Evolutionary conservation across 2,329 filamentous ascomycete species (phyloP).

Genomic region (Aspergillus flavus): DNA sequence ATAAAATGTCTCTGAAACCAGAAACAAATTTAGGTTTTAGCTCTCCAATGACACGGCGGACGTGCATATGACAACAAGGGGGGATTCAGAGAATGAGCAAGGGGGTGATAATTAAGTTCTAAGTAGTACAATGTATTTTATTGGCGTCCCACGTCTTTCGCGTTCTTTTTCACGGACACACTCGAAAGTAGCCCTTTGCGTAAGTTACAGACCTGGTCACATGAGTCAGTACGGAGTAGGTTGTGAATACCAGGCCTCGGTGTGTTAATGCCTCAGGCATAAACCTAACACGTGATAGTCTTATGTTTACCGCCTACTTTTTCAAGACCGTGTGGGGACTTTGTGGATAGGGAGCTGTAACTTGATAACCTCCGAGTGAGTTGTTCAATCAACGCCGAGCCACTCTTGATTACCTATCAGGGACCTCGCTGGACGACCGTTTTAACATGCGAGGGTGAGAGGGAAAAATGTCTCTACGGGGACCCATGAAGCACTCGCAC

Average conservation of each 20-base stretch:
- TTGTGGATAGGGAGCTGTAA: background rate
- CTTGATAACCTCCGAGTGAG: background rate
- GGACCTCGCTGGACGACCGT: background rate
- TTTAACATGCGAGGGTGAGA: conserved; percentile 25
- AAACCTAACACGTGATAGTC: background rate
- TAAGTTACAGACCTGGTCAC: background rate
- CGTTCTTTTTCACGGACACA: background rate
- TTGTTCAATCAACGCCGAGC: background rate
- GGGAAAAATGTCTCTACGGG: conserved; percentile 41
- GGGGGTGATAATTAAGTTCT: background rate
- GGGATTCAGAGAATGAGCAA: background rate
- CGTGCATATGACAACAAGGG: background rate
- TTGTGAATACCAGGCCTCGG: no score
- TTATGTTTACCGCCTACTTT: background rate
- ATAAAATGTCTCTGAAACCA: background rate
- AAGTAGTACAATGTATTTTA: background rate
- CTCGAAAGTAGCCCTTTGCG: background rate
- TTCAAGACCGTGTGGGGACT: background rate
- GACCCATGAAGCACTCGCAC: conserved; percentile 43
- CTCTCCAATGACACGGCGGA: background rate
- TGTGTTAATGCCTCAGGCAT: background rate
- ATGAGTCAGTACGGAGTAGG: background rate
- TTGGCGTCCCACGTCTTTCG: background rate
- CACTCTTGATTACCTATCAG: conserved; percentile 1
- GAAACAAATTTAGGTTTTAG: background rate